Evolutionary conservation across 2,329 filamentous ascomycete species (phyloP), one percentile per base, ranked within the genome.

Genomic region (Pseudodiploospora longispora): DNA sequence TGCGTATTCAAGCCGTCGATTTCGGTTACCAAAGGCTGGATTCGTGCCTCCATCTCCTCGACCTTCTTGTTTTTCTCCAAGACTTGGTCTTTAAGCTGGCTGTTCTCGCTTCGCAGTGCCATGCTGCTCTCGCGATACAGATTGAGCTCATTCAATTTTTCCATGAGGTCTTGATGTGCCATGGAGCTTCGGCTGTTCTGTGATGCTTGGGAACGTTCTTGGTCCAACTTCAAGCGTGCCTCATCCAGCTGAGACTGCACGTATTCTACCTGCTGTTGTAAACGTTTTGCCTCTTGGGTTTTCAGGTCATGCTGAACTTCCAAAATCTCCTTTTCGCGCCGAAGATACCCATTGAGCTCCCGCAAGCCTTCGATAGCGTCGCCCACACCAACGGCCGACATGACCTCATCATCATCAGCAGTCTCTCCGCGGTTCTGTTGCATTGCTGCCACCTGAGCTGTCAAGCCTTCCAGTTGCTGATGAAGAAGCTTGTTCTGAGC

Each of bases 241-340:
- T 96, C 89, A 50, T 98, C 93, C 6, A 98, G 80, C 60, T 97
- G 88, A 27, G 80, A 80, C 56, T 93, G 87, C 6, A 83, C 76
- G 59, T 95, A 90, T 41, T 95, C 85, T 27, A 96, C 76, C 59
- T 97, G 89, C 56, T 96, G 88, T 57, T 91, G 87, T 36, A 96
- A 67, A 43, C 93, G 82, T 65, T 94, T 95, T 43, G 81, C 76
- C 65, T 98, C 93, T 55, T 95, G 87, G 1, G 82, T 75, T 56
- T 91, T 90, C 37, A 97, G 74, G 54, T 96, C 90, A 56, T 89
- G 86, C 58, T 97, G 91, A n/a, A 96, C 87, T 55, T 98, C 91
- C 6, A 96, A 77, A 52, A 98, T 97, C 61, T 97, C 93, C 71
- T 97, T 98, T 67, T 98, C 94, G 36, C 88, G 85, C 38, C 91